Evolutionary conservation across 371 early-diverging fungal genomes (phyloP), one percentile per base, ranked within the genome.

Genomic region (Chytridium lagenaria): DNA sequence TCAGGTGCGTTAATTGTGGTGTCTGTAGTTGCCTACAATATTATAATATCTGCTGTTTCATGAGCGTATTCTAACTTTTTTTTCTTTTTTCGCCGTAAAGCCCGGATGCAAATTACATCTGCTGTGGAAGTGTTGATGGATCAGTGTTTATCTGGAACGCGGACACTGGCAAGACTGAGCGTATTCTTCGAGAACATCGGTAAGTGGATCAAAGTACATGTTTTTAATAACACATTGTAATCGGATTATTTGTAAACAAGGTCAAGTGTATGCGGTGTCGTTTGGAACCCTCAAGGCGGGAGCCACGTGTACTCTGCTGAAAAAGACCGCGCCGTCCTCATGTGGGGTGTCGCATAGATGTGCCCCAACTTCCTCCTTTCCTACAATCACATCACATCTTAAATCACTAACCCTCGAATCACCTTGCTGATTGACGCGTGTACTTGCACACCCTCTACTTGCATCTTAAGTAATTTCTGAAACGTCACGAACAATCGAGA

Each of bases 61-160:
- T 50, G 31, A 65, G 36, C 12, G 34, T 38, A 67, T 64, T 16
- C 36, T 28, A 28, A 22, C 16, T 71, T 57, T 68, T 34, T 59
- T 61, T 31, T 64, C 57, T 66, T 38, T 63, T 37, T n/a, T n/a
- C n/a, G n/a, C n/a, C 77, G 28, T 10, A 66, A 36, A 94, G 95
- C 80, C 93, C 95, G 50, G 96, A 96, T 86, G 93, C 92, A 40
- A 85, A 80, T 70, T 94, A 90, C 80, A 88, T 94, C 12, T 90
- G 91, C 52, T 92, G 94, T 0, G 98, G 98, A 30, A 81, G 83
- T n/a, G 71, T 77, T 82, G 93, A 92, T 81, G 95, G 95, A 0
- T 77, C 79, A 33, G 66, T 95, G 50, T 91, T 86, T 81, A 78
- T 93, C 39, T 95, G 95, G 95, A 90, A 93, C 74, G 73, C 80